These are phyloP conservation scores for Aspergillus bridgeri DNA, from an alignment of 495 filamentous ascomycete genomes.

Conservation along the genomic window DNA sequence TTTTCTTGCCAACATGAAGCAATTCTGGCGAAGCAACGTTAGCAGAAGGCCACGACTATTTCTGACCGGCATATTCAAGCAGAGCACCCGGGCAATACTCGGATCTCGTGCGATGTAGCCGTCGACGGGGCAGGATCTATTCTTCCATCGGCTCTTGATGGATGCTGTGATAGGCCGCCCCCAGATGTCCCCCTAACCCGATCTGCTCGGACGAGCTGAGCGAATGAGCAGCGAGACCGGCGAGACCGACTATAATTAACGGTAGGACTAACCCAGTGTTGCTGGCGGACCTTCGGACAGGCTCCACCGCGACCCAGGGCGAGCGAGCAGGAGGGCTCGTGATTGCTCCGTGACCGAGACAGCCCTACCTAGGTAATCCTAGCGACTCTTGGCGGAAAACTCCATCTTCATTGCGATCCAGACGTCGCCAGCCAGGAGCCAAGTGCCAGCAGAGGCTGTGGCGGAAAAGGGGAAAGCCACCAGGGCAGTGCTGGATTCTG, in stretches of 20 bases:
- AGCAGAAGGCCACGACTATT: not conserved
- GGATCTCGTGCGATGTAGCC: not conserved
- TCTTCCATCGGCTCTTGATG: not conserved
- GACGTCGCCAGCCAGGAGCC: not conserved
- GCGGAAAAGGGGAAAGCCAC: not conserved
- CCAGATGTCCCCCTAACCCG: not conserved
- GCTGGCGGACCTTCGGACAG: not conserved
- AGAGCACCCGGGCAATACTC: not conserved
- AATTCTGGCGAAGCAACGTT: not conserved
- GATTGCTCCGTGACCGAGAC: not conserved
- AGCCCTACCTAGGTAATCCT: not conserved
- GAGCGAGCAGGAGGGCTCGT: not conserved
- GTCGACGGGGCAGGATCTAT: not conserved
- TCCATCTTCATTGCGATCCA: not conserved
- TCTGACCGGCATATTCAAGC: not conserved
- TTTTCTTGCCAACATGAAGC: not conserved
- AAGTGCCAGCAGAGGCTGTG: not conserved
- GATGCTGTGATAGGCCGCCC: not conserved
- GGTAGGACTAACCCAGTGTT: no score
- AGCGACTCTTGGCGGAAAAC: not conserved
- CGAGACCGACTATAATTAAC: not conserved
- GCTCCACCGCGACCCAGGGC: not conserved
- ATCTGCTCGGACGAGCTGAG: not conserved
- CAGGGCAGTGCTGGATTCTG: not conserved
- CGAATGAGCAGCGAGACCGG: not conserved